phyloP scores from a whole-genome alignment of 179 eudicot species.

The Heliamphora pulchella region DNA sequence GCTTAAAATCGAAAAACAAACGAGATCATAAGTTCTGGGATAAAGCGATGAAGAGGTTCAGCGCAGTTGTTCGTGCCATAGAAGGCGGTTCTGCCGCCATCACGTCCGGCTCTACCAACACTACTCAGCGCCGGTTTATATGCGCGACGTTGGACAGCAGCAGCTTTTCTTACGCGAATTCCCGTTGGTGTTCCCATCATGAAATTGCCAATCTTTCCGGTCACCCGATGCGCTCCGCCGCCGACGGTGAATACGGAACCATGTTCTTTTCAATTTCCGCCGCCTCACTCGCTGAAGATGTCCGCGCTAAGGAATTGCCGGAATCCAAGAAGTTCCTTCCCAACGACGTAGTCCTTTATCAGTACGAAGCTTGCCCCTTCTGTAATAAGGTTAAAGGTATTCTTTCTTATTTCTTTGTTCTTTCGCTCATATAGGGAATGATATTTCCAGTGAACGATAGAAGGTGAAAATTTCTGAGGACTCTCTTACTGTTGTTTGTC shows the following conservation, averaged over 20 bases:
- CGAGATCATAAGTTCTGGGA: no score
- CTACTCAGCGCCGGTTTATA: neutral
- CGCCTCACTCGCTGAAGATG: slow-evolving; percentile 35
- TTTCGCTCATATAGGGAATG: neutral
- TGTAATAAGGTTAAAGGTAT: slow-evolving; percentile 91
- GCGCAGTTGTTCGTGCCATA: slow-evolving; percentile 17
- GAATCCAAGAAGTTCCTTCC: slow-evolving; percentile 24
- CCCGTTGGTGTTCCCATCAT: slow-evolving; percentile 20
- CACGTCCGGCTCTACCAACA: neutral
- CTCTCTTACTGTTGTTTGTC: no score
- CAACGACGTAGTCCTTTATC: slow-evolving; percentile 71
- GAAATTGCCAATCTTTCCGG: neutral
- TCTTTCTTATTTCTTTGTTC: neutral
- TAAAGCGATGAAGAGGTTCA: slow-evolving; percentile 16
- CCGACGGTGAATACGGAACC: slow-evolving; percentile 22
- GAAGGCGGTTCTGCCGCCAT: neutral
- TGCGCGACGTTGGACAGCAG: slow-evolving; percentile 7
- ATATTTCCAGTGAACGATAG: no score
- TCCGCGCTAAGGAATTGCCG: slow-evolving; percentile 50
- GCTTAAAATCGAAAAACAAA: no score
- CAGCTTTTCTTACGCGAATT: slow-evolving; percentile 14
- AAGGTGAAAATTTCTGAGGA: no score
- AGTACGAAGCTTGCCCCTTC: slow-evolving; percentile 91
- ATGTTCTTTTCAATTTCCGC: slow-evolving; percentile 42
- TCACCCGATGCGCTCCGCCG: slow-evolving; percentile 10